Conservation (phyloP, 768 basidiomycete genomes). For the Macrolepiota fuliginosa region DNA sequence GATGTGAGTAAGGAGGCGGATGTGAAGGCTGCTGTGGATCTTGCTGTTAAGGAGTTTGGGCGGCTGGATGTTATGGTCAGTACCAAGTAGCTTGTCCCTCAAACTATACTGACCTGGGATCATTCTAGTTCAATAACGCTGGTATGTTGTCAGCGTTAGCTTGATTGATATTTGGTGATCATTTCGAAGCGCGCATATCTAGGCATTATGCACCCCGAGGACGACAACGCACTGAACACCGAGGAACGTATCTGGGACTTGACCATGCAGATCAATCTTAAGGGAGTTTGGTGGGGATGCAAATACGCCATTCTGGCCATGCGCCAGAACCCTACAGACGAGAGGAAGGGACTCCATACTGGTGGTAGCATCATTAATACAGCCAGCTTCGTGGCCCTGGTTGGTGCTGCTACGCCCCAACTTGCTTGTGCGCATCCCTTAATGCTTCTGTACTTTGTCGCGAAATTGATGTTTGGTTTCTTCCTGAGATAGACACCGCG, state of each 20-base stretch:
- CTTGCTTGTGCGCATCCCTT: slow-evolving; percentile 72
- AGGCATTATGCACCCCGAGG: slow-evolving; percentile 98
- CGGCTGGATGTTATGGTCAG: slow-evolving; percentile 91
- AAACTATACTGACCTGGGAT: background rate
- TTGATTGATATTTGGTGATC: background rate
- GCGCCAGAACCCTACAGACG: slow-evolving; percentile 87
- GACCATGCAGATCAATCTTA: slow-evolving; percentile 92
- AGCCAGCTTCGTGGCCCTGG: slow-evolving; percentile 92
- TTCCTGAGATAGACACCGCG: slow-evolving; percentile 69
- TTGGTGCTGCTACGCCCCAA: slow-evolving; percentile 98
- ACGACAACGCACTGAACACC: slow-evolving; percentile 94
- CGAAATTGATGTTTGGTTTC: slow-evolving; percentile 14
- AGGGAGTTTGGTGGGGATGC: slow-evolving; percentile 99
- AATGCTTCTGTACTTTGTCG: background rate
- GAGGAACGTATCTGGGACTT: slow-evolving; percentile 96
- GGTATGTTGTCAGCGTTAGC: slow-evolving; percentile 35
- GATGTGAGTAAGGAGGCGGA: slow-evolving; percentile 91
- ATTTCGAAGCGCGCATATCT: background rate
- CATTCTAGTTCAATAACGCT: slow-evolving; percentile 87
- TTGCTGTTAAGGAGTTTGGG: slow-evolving; percentile 83
- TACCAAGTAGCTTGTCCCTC: background rate
- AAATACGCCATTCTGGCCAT: slow-evolving; percentile 97
- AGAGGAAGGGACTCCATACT: slow-evolving; percentile 70
- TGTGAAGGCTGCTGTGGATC: slow-evolving; percentile 78
- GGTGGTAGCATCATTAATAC: slow-evolving; percentile 98